Base-by-base conservation (phyloP, 495 filamentous ascomycete genomes). In the Penicilliopsis zonata region DNA sequence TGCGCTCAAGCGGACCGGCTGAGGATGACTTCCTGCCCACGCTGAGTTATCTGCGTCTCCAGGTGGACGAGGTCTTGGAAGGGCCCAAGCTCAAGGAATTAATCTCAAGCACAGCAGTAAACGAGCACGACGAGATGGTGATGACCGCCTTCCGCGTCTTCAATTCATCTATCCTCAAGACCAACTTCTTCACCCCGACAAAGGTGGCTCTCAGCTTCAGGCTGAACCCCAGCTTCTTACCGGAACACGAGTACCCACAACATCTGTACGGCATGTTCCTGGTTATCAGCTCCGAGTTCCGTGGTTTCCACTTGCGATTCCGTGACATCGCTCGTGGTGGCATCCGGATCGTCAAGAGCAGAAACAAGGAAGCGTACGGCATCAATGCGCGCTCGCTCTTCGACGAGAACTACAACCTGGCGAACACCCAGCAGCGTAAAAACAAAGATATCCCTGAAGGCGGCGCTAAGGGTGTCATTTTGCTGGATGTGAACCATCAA, bases 391-490 rank as follows among this genome's bases (percentile, higher is more conserved):
- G 92, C 25, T 90, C 81, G 13, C 68, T 96, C 28, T 98, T 98
- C 43, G 90, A 98, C 41, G 90, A 98, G 60, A 98, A 98, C 59
- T 98, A 98, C 58, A 88, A 87, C 37, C 74, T 98, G 38, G 90
- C 90, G 39, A 96, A 90, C 56, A 98, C 90, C 0, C 90, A 98
- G 57, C 92, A 96, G 65, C 83, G 92, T 47, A 98, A 98, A 74
- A 98, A 98, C 68, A 98, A 98, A 65, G 90, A 98, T 47, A 98
- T 98, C 25, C 90, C 90, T n/a, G 90, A 98, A 66, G 90, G 90
- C 33, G 90, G 90, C 35, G 90, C 88, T 33, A 98, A 98, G 65
- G 90, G 90, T 57, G 90, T 98, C 30, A 88, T 98, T 34, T 76
- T 98, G 18, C 73, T 98, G 18, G 88, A 96, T 58, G 76, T 84